These are phyloP conservation scores for Malus hybrid DNA, from an alignment of 331 rosid species.

Conservation along the genomic window DNA sequence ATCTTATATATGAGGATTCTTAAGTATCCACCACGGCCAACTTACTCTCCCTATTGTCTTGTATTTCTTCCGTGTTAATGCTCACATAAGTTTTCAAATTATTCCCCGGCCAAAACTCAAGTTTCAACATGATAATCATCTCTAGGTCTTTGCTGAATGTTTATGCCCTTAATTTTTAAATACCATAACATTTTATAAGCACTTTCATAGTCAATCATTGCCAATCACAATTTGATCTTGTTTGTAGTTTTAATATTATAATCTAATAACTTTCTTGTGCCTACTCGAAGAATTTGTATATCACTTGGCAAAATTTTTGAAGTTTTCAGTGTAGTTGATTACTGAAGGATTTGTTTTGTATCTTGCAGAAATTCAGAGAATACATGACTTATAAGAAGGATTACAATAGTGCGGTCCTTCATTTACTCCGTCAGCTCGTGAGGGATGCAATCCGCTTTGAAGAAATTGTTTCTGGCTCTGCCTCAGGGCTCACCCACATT, in stretches of 20 bases:
- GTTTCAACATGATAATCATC: neutral
- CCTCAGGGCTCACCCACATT: slow-evolving; percentile 44
- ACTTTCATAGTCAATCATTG: neutral
- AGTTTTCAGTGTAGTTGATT: neutral
- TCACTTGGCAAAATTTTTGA: neutral
- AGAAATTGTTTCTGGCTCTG: slow-evolving; percentile 60
- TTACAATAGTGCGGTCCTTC: slow-evolving; percentile 54
- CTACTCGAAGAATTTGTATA: neutral
- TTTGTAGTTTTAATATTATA: neutral
- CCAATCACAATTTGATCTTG: neutral
- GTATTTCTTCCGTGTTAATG: neutral
- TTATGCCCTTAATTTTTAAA: neutral
- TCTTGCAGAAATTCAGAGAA: slow-evolving; percentile 73
- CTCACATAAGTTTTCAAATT: neutral
- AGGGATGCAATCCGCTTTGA: slow-evolving; percentile 70
- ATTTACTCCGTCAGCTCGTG: slow-evolving; percentile 70
- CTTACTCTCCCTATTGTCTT: neutral
- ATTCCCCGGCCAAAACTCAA: neutral
- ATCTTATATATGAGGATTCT: neutral
- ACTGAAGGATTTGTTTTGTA: neutral
- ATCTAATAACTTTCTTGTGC: neutral
- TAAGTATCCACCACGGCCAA: neutral
- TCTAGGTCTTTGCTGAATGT: neutral
- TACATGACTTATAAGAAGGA: slow-evolving; percentile 91
- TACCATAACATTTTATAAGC: neutral